phyloP scores from a whole-genome alignment of 139 green algal species.

The Edaphochlamys debaryana region DNA sequence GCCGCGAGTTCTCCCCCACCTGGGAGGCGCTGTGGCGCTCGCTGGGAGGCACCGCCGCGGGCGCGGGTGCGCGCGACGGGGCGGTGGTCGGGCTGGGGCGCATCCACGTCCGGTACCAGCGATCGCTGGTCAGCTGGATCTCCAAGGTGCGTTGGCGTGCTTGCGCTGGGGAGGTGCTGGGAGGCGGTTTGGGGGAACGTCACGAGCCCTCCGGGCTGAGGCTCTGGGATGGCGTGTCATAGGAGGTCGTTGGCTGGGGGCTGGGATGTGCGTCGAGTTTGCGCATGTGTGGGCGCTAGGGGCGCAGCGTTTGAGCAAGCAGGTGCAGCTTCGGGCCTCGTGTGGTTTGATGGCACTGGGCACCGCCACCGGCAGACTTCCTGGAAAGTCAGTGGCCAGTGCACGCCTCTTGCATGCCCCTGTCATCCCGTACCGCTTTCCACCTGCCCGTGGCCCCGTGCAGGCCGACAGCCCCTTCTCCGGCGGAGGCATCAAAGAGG shows the following conservation, averaged over 20 bases:
- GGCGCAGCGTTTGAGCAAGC: no score
- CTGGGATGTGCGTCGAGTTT: no score
- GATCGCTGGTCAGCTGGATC: constrained; percentile 4
- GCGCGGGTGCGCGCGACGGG: background rate
- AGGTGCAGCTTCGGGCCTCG: no score
- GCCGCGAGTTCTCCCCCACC: background rate
- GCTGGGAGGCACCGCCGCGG: background rate
- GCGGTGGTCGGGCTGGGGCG: constrained; percentile 28
- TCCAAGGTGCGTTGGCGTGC: background rate
- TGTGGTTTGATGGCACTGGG: no score
- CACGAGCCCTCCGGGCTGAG: no score
- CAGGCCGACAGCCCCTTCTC: background rate
- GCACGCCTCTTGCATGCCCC: background rate
- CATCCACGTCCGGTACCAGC: constrained; percentile 20
- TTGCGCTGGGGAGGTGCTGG: background rate
- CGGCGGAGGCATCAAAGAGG: background rate
- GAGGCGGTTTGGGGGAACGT: no score
- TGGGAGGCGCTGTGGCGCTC: constrained; percentile 37
- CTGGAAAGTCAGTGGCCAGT: no score
- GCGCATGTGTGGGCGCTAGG: background rate
- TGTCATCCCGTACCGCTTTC: background rate
- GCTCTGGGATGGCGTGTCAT: background rate
- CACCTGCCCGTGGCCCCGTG: no score
- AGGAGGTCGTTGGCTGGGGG: background rate
- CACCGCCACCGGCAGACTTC: no score